Evolutionary conservation across 805 yeast genomes (phyloP), one percentile per base, ranked within the genome.

Genomic region (Ogataea dorogensis): DNA sequence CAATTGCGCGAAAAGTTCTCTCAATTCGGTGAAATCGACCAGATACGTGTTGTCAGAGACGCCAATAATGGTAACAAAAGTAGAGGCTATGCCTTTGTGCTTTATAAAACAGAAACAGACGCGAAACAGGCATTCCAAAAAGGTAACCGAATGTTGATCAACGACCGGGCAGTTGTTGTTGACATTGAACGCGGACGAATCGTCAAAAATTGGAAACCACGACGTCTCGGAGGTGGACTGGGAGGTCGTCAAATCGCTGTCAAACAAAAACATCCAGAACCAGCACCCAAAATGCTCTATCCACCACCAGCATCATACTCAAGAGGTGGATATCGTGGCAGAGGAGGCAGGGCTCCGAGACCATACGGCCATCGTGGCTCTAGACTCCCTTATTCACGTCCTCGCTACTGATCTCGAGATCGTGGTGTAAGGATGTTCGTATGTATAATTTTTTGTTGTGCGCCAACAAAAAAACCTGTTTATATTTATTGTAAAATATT

Each of bases 201-300:
- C 1, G 71, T 74, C 11, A 72, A 81, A 37, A 73, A 70, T 46
- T 85, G 89, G 83, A 71, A 69, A 37, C 93, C 94, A 0, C 56
- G 83, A 49, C 58, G 91, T 40, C 65, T 91, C 2, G 96, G 96
- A 1, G 97, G 97, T 4, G 97, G 97, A 0, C 60, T 85, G n/a
- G 97, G 97, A 4, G 96, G 96, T 1, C 44, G 62, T 35, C 31
- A 32, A 12, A 36, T 41, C 19, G 41, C 32, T 4, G 38, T 36
- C 18, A 35, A 38, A 13, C 34, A 32, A 30, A 40, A 28, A 23
- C 30, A 23, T 12, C 29, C 7, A 10, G 38, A 25, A 23, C 33
- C 35, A n/a, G 33, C 27, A 15, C 28, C 38, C 5, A 40, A 40
- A 25, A 41, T 33, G 24, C 28, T 38, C 41, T 49, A 45, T 37